Evolutionary conservation across 2,329 filamentous ascomycete genomes (phyloP), one percentile per base, ranked within the genome.

Genomic region (Alternaria gansuensis): DNA sequence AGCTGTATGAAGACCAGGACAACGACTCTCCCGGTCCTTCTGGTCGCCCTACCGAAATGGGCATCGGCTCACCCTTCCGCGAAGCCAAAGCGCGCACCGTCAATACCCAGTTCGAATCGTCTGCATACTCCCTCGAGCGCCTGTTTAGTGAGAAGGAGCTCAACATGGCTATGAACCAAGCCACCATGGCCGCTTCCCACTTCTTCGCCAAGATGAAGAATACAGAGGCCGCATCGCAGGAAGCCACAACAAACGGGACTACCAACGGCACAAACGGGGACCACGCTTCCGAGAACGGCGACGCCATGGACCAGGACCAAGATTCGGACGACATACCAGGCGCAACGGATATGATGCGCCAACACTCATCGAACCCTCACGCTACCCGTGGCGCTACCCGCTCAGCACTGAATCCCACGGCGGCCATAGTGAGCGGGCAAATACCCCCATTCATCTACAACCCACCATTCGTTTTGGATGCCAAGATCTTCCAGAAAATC

Each of bases 61-160:
- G 85, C 77, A 76, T 77, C 6, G 75, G 77, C 56, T 82, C 80
- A 53, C 81, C 82, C 3, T 83, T 81, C 76, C 80, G 80, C 53
- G 85, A 86, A 64, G 81, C 82, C 51, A 84, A 84, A 71, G 78
- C 81, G 10, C 81, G 82, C 65, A 79, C 78, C 29, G 72, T 83
- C 46, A 82, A 84, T 48, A 79, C 83, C 44, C 85, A 89, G 63
- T 84, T 85, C 65, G 82, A 85, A 62, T 83, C 85, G 7, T 80
- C 85, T 2, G 80, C 83, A 4, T 88, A 87, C 75, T 87, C 85
- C 7, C 82, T 89, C 56, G 83, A 88, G 55, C 82, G 83, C n/a
- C 80, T 89, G 14, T 89, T 89, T 71, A 89, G 86, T 3, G 87
- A 89, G 61, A 89, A 88, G 77, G 87, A 89, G 73, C 82, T 89